phyloP scores from a whole-genome alignment of 371 early-diverging fungal species.

The Mortierella sp. region DNA sequence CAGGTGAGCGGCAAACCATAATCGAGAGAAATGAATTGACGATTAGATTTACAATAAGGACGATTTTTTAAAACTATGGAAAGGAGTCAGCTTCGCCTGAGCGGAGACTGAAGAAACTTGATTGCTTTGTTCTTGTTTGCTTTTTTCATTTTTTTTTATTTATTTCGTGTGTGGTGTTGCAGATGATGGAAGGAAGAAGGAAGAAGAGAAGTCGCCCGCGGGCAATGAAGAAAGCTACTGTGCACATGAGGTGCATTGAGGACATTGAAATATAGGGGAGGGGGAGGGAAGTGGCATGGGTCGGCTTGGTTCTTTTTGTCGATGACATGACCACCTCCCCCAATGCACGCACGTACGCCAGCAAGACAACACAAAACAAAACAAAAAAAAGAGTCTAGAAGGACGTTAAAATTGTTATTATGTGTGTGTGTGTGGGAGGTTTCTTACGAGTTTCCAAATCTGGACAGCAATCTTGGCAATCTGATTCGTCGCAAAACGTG shows the following conservation, averaged over 20 bases:
- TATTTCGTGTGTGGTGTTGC: background rate
- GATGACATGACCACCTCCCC: too few species aligned
- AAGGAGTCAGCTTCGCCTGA: slow-evolving; percentile 16
- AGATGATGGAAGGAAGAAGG: background rate
- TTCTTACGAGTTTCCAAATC: background rate
- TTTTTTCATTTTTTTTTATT: background rate
- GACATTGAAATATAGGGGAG: too few species aligned
- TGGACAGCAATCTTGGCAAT: background rate
- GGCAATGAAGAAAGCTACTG: background rate
- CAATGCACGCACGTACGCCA: too few species aligned
- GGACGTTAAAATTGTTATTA: background rate
- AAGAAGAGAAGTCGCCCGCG: background rate
- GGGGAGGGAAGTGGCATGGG: too few species aligned
- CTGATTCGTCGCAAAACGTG: background rate
- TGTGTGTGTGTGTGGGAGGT: background rate
- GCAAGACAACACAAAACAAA: background rate
- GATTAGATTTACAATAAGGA: background rate
- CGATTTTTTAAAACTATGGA: slow-evolving; percentile 3
- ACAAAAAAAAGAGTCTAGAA: background rate
- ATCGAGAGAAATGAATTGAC: slow-evolving; percentile 8
- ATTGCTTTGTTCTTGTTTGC: background rate
- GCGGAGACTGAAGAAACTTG: slow-evolving; percentile 1
- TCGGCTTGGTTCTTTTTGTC: too few species aligned
- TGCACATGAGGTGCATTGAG: too few species aligned
- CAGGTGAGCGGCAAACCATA: background rate